These are phyloP conservation scores for Priceomyces melissophilus DNA, from an alignment of 805 yeast genomes.

Conservation along the genomic window DNA sequence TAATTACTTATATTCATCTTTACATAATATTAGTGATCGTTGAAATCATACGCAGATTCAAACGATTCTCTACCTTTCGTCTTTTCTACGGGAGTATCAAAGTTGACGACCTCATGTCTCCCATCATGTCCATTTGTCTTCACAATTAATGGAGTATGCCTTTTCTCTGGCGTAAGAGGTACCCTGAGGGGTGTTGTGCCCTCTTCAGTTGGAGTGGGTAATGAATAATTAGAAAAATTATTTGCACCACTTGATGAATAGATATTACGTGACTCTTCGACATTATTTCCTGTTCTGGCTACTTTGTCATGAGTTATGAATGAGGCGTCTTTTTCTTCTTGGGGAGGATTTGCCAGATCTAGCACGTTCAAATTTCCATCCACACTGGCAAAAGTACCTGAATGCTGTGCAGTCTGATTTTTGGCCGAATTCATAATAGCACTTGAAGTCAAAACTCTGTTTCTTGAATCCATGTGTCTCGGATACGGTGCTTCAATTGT, in stretches of 20 bases:
- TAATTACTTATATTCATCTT: too few species aligned
- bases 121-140: slow-evolving; percentile 9
- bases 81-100: slow-evolving; percentile 11
- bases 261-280: background rate
- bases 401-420: background rate
- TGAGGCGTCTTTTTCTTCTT: background rate
- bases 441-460: slow-evolving; percentile 1
- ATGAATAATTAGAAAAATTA: background rate
- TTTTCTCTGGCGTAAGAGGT: background rate
- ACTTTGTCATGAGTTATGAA: background rate
- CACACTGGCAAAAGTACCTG: background rate
- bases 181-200: background rate
- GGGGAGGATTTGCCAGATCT: background rate
- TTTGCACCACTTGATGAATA: too few species aligned
- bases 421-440: background rate
- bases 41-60: too few species aligned
- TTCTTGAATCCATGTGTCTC: too few species aligned
- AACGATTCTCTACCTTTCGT: too few species aligned
- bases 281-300: too few species aligned
- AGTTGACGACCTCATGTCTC: slow-evolving; percentile 9
- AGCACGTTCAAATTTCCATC: background rate
- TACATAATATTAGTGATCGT: too few species aligned
- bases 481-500: too few species aligned
- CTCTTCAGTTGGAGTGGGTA: background rate
- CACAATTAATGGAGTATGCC: slow-evolving; percentile 8